Evolutionary conservation across 2,329 filamentous ascomycete genomes (phyloP).

Genomic region (Pseudogymnoascus destructans): DNA sequence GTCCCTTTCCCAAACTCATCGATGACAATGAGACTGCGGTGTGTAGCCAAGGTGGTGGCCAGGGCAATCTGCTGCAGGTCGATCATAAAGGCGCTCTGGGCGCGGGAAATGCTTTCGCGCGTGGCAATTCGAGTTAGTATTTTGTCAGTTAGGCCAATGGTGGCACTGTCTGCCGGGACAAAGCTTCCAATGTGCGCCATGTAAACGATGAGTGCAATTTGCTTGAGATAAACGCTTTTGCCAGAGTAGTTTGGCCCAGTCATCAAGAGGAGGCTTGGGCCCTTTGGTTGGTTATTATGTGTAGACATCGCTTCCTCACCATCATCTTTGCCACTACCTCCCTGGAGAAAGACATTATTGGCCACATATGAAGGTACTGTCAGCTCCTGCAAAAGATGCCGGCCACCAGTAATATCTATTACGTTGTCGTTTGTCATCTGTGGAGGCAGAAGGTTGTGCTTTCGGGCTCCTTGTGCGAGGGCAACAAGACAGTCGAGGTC

Average conservation of each 20-base stretch:
- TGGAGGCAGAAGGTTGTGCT: slow-evolving; percentile 60
- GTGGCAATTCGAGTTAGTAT: slow-evolving; percentile 80
- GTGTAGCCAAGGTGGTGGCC: slow-evolving; percentile 60
- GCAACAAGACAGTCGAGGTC: slow-evolving; percentile 80
- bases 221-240: slow-evolving; percentile 92
- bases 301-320: background rate
- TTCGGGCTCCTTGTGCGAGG: slow-evolving; percentile 60
- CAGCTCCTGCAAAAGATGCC: slow-evolving; percentile 78
- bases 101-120: slow-evolving; percentile 44
- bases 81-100: slow-evolving; percentile 54
- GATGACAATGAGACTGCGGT: slow-evolving; percentile 68
- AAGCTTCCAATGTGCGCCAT: slow-evolving; percentile 88
- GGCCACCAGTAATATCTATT: slow-evolving; percentile 62
- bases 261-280: slow-evolving; percentile 60
- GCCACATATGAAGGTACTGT: slow-evolving; percentile 68
- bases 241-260: slow-evolving; percentile 95
- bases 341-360: slow-evolving; percentile 61
- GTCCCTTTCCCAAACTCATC: slow-evolving; percentile 77
- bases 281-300: slow-evolving; percentile 13
- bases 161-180: slow-evolving; percentile 66
- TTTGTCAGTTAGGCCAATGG: slow-evolving; percentile 79
- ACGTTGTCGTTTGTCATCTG: slow-evolving; percentile 56
- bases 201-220: slow-evolving; percentile 80
- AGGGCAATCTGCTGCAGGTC: slow-evolving; percentile 81
- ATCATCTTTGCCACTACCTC: slow-evolving; percentile 36